These are phyloP conservation scores for Isatis lusitanica DNA, from an alignment of 441 rosid genomes.

Conservation along the genomic window DNA sequence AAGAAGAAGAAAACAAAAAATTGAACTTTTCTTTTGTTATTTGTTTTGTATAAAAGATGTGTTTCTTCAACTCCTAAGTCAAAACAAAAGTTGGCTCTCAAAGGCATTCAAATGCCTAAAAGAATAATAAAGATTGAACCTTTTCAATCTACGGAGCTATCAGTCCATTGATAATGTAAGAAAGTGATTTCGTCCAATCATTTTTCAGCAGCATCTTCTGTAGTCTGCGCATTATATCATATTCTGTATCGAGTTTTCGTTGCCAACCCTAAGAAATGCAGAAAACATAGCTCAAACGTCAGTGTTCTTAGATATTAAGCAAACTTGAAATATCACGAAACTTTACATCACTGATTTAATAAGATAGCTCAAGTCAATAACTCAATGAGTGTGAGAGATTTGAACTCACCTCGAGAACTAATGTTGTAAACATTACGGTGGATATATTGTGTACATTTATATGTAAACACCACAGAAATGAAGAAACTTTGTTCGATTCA, in stretches of 20 bases:
- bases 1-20: too few relatives aligned
- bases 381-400: background rate
- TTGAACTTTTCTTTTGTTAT: background rate
- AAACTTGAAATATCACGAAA: background rate
- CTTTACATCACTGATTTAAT: background rate
- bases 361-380: background rate
- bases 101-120: background rate
- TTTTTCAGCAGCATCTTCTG: slow-evolving; percentile 51
- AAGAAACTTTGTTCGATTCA: background rate
- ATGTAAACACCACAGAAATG: background rate
- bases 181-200: slow-evolving; percentile 56
- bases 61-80: slow-evolving; percentile 15
- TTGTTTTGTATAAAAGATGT: background rate
- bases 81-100: slow-evolving; percentile 13
- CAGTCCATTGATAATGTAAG: slow-evolving; percentile 60
- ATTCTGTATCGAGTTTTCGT: slow-evolving; percentile 57
- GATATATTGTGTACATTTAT: slow-evolving; percentile 35
- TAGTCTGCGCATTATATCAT: slow-evolving; percentile 49
- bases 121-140: slow-evolving; percentile 6
- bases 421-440: slow-evolving; percentile 57
- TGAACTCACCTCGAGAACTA: slow-evolving; percentile 60
- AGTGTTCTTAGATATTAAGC: slow-evolving; percentile 18
- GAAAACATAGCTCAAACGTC: background rate
- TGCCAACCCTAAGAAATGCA: slow-evolving; percentile 51
- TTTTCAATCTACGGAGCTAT: slow-evolving; percentile 48